Base-by-base conservation (phyloP, 495 filamentous ascomycete species). In the Aspergillus leporis region DNA sequence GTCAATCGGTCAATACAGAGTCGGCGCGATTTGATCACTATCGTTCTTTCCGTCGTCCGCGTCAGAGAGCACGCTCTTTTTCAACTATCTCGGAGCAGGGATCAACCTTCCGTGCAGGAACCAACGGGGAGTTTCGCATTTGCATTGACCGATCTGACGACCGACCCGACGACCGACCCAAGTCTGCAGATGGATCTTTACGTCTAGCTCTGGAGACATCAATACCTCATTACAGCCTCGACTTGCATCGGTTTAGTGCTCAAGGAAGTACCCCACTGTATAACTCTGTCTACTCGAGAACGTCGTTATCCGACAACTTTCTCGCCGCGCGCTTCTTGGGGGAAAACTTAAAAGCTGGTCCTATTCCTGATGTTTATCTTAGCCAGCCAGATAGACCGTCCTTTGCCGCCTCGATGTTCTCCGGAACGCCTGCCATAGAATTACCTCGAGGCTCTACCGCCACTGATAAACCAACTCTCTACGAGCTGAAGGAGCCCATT, bases 141-240 rank as follows among this genome's bases (percentile, higher is more conserved):
- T 86, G 94, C 52, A 96, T 96, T 60, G 90, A 94, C 59, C 81
- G 90, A 59, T 83, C 90, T 43, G 81, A 84, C 78, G 62, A 83
- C 75, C 61, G 75, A 79, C 84, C 90, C 45, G 81, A 84, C 78
- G 62, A 83, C 75, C 61, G 75, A 79, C 84, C 90, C 9, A 90
- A 85, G 66, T 88, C 89, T 16, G 78, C 84, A n/a, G 85, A 89
- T 62, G 82, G 85, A 60, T 66, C 73, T 59, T 70, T 66, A 23
- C 70, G 81, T 40, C 85, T 85, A 18, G 73, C 87, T 40, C 70
- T 97, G 49, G 85, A 96, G 61, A 82, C 93, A 36, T 83, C 89
- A 8, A 95, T 97, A 56, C 92, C 94, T 41, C 87, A 90, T 60
- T 95, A 95, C 77, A 86, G 87, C 54, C 78, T 98, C 54, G 92